Evolutionary conservation across 129 eudicot genomes (phyloP), one percentile per base, ranked within the genome.

Genomic region (Flaveria robusta): DNA sequence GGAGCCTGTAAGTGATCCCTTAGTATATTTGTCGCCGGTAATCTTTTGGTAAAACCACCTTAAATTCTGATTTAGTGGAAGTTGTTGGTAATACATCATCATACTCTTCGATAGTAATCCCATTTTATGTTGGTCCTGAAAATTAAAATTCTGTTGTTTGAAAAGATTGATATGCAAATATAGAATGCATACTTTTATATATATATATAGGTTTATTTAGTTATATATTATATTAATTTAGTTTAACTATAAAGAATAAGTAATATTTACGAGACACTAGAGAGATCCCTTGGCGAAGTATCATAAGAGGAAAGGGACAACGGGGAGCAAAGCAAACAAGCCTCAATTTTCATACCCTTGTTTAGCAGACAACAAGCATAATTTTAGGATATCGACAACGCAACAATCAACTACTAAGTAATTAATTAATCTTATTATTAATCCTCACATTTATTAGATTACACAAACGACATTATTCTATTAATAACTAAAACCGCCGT

Each of bases 301-400:
- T 74, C 22, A 19, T 70, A 75, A 23, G 75, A 37, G 68, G 62
- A 65, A 72, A 72, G 71, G 74, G 76, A 60, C 45, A 77, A 80
- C 45, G 82, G 87, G 81, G 81, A 83, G 86, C 81, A 85, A 85
- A 77, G 74, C 69, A 68, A 55, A 73, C 74, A 22, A 68, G 54
- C 69, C 77, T 39, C 51, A 55, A 39, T 81, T 91, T 86, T 85
- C 70, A 88, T 91, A 88, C 74, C 85, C 86, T 85, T 88, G 97
- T 82, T 91, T 88, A 83, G 94, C 91, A 87, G 89, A 88, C 94
- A 88, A 82, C 43, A 45, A 81, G 85, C 93, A 82, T 72, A 74
- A 84, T 55, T 86, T 85, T 64, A 80, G 97, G 97, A 78, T 62
- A 46, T 77, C 79, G 76, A 83, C 88, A 83, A 49, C 80, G 68